Base-by-base conservation (phyloP, 2,329 filamentous ascomycete species). In the Fonsecaea pugnacius region DNA sequence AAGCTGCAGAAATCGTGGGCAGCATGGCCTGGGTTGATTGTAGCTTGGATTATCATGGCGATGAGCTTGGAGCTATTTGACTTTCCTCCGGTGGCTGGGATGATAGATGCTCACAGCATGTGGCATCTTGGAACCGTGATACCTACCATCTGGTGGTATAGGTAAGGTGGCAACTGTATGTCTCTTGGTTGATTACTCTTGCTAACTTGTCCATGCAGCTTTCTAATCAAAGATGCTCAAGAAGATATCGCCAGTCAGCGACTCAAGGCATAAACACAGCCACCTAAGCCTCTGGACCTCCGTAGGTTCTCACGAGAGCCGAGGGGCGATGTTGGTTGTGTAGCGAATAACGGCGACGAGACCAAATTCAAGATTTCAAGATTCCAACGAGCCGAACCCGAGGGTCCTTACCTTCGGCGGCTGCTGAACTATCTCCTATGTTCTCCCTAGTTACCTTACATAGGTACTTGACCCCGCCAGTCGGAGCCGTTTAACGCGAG, bases 41-140 rank as follows among this genome's bases (percentile, higher is more conserved):
- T 98, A 54, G 90, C 91, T 2, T 97, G 92, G 92, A 85, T 99
- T 71, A 87, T 94, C 71, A 80, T 94, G 75, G 92, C 91, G 38
- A 99, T 99, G 95, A 94, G 94, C 76, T 82, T 99, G 77, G 95
- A 99, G 80, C 77, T 99, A 71, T 86, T 98, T 68, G 95, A 99
- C 77, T 99, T 99, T 73, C 87, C 95, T 60, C 95, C 95, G 1
- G 84, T 91, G 79, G 83, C 85, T 76, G 91, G 91, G 7, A 87
- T 89, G 76, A 78, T 99, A 57, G 95, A 99, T 82, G 95, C 95
- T 3, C 95, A 99, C 79, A 93, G 91, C 73, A 77, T 99, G 68
- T 99, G 95, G 95, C 95, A 99, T 83, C 76, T 96, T 67, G 92
- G 93, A 62, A 99, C 95, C 0, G 94, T 99, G 57, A 85, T 85